A percentile compares a stretch with the other conserved stretches of the same genome.
These are phyloP conservation scores for Penicillium verhagenii DNA, from an alignment of 495 filamentous ascomycete species.

Conservation along the genomic window DNA sequence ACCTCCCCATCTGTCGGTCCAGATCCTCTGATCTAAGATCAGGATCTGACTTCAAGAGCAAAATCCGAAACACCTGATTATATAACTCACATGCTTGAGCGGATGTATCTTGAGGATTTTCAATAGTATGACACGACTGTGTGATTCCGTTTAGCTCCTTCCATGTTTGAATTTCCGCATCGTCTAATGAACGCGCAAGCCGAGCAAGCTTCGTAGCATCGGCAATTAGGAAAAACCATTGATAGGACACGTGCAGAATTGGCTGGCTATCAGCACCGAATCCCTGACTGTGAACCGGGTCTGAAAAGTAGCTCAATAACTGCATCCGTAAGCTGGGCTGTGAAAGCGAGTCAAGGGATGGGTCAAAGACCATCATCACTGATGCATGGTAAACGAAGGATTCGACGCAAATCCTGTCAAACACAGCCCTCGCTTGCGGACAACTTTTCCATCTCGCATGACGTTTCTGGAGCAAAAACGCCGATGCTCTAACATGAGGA, in stretches of 20 bases:
- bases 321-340: neutral
- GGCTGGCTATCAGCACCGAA: neutral
- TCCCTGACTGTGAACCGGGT: neutral
- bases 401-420: conserved; percentile 17
- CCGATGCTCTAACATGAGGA: conserved; percentile 12
- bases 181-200: neutral
- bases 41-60: conserved; percentile 11
- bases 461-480: conserved; percentile 2
- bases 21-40: neutral
- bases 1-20: neutral
- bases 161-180: neutral
- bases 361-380: conserved; percentile 18
- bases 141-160: neutral
- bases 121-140: neutral
- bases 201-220: conserved; percentile 15
- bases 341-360: conserved; percentile 11
- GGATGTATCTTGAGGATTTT: neutral
- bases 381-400: conserved; percentile 17
- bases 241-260: conserved; percentile 10
- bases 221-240: conserved; percentile 14
- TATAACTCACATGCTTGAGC: conserved; percentile 2
- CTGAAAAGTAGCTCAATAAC: conserved; percentile 1
- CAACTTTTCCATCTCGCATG: neutral
- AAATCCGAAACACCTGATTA: neutral
- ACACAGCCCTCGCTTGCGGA: conserved; percentile 8